Evolutionary conservation across 495 filamentous ascomycete genomes (phyloP).

Genomic region (Hypomontagnella monticulosa): DNA sequence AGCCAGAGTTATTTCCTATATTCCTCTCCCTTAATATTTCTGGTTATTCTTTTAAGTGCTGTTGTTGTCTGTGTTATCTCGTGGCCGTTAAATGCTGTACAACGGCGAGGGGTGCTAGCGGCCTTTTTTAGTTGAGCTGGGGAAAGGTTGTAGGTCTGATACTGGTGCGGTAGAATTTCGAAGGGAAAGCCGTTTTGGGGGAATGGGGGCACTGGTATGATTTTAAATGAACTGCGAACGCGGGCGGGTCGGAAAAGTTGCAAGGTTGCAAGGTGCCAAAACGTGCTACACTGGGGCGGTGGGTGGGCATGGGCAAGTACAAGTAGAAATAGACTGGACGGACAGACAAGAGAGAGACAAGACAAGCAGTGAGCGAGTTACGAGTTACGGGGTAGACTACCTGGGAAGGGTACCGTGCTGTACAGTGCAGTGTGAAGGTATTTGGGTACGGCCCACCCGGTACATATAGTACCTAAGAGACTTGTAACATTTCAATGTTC

Average conservation of each 20-base stretch:
- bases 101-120: constrained; percentile 21
- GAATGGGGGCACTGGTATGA: constrained; percentile 46
- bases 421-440: constrained; percentile 24
- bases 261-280: constrained; percentile 35
- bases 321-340: not conserved
- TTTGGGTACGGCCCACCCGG: constrained; percentile 22
- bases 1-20: constrained; percentile 6
- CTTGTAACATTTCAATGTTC: constrained; percentile 43
- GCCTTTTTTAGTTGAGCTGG: constrained; percentile 37
- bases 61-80: constrained; percentile 15
- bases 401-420: constrained; percentile 3
- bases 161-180: constrained; percentile 45
- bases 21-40: not conserved
- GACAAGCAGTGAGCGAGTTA: not conserved
- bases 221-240: constrained; percentile 49
- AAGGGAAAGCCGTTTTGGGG: constrained; percentile 41
- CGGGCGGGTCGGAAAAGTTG: constrained; percentile 45
- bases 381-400: not conserved
- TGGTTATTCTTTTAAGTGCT: not conserved
- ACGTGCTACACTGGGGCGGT: constrained; percentile 41
- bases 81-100: constrained; percentile 6
- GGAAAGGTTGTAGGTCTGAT: constrained; percentile 35
- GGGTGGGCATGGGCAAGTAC: constrained; percentile 7
- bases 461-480: too few relatives aligned
- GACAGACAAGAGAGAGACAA: not conserved